Percentiles rank a stretch among this genome's conserved stretches.
Evolutionary conservation across 2,329 filamentous ascomycete genomes (phyloP).

Genomic region (Chaetomiaceae sp.): DNA sequence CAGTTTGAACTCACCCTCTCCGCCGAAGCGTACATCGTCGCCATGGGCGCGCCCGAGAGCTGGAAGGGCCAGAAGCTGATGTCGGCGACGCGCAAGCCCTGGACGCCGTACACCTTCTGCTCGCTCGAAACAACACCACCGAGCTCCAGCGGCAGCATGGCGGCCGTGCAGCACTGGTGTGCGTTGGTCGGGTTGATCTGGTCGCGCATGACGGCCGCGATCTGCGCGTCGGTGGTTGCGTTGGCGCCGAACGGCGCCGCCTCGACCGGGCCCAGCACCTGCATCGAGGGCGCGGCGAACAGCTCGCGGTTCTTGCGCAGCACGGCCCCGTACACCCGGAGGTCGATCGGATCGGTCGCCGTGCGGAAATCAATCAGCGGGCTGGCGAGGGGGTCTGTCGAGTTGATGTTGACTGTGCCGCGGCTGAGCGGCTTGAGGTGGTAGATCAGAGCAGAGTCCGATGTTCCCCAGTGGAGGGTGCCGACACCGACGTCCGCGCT

Average conservation of each 20-base stretch:
- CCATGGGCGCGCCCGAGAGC: constrained; percentile 20
- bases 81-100: constrained; percentile 17
- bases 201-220: constrained; percentile 22
- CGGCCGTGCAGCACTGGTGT: constrained; percentile 27
- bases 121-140: constrained; percentile 16
- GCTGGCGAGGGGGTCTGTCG: constrained; percentile 29
- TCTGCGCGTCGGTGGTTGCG: constrained; percentile 24
- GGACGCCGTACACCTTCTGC: constrained; percentile 18
- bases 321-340: constrained; percentile 30
- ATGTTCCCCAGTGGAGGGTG: constrained; percentile 30
- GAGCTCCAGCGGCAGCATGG: constrained; percentile 15
- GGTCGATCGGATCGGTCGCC: constrained; percentile 34
- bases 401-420: constrained; percentile 34
- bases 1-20: constrained; percentile 20
- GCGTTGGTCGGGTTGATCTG: constrained; percentile 22
- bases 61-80: constrained; percentile 23
- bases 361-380: constrained; percentile 35
- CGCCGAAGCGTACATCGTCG: constrained; percentile 20
- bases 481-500: constrained; percentile 23
- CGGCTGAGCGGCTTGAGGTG: constrained; percentile 35
- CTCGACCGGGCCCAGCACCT: constrained; percentile 27
- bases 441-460: constrained; percentile 27
- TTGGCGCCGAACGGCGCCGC: constrained; percentile 24
- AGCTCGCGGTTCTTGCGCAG: constrained; percentile 31
- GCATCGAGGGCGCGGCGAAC: constrained; percentile 28